phyloP scores from a whole-genome alignment of 805 yeast species.

The Saccharomycopsis babjevae region DNA sequence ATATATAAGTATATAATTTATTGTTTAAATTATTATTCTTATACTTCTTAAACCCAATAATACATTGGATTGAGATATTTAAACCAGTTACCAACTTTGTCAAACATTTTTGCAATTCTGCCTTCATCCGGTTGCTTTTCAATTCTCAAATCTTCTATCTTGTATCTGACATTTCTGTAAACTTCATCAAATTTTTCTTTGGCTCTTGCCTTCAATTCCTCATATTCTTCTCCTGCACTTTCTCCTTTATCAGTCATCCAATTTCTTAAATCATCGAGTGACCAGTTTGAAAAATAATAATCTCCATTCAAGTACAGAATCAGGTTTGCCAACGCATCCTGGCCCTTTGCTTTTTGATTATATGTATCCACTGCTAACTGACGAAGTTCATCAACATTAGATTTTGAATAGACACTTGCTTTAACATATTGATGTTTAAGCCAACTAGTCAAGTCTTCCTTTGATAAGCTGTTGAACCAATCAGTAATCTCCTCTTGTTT shows the following conservation, averaged over 20 bases:
- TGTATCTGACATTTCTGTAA: neutral
- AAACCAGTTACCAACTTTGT: neutral
- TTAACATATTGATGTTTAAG: neutral
- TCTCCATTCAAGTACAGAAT: neutral
- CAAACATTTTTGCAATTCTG: neutral
- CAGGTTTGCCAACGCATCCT: neutral
- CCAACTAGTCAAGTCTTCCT: neutral
- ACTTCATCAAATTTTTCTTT: neutral
- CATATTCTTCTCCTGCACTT: neutral
- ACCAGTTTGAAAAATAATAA: constrained; percentile 1
- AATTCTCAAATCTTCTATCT: neutral
- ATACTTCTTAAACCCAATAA: neutral
- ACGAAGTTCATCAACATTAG: neutral
- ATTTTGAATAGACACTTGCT: neutral
- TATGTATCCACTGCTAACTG: neutral
- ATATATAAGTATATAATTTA: no score
- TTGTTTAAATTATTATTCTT: no score
- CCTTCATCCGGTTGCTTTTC: neutral
- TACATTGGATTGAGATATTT: neutral
- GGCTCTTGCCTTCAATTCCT: neutral
- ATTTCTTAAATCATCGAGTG: neutral
- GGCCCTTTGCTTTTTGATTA: neutral
- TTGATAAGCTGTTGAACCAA: neutral
- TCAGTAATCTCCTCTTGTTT: neutral
- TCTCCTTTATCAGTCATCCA: constrained; percentile 1